Base-by-base conservation (phyloP, 352 stramenopile species). In the Plasmopara muralis region DNA sequence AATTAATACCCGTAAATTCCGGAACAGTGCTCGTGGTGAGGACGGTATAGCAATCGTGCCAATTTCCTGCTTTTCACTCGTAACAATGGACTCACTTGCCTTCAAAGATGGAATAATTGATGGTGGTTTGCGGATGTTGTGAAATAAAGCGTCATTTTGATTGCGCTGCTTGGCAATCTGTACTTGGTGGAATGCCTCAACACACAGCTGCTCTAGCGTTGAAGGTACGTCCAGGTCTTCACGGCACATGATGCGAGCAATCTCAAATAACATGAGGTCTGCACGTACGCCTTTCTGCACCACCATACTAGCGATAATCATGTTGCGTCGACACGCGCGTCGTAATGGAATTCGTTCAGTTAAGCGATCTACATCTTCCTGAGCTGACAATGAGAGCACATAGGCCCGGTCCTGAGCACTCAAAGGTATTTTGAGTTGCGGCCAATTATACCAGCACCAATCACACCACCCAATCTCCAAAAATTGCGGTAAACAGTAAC, bases 401-500 rank as follows among this genome's bases (percentile, higher is more conserved):
- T 93, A 93, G 28, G 69, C 51, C 14, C 70, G 67, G 28, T 92
- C 76, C 9, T 75, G 67, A 6, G 62, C 54, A 20, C 77, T 89
- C 33, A 92, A 55, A 8, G 81, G 75, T 33, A 95, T 50, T 30
- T 75, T 58, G 28, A 93, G 72, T 64, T 98, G 95, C 8, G 93
- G 90, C 93, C 95, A 99, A 64, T 98, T 95, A 47, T 98, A 93
- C 96, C 96, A 99, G 60, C 94, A 98, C 96, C 95, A 98, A 68
- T 98, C 95, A 60, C 96, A 98, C 91, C 95, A 98, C 16, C 85
- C 96, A 25, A 99, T 97, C 62, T 98, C 92, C 13, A 97, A 64
- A 35, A 91, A 89, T 54, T 97, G 91, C 15, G 96, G 87, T 29
- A 99, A 68, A 64, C 93, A 98, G 61, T 98, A 99, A 10, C 97